A percentile compares a stretch with the other conserved stretches of the same genome.
Conservation (phyloP, 1,284 basidiomycete species). For the Mycocalia duriaeana region DNA sequence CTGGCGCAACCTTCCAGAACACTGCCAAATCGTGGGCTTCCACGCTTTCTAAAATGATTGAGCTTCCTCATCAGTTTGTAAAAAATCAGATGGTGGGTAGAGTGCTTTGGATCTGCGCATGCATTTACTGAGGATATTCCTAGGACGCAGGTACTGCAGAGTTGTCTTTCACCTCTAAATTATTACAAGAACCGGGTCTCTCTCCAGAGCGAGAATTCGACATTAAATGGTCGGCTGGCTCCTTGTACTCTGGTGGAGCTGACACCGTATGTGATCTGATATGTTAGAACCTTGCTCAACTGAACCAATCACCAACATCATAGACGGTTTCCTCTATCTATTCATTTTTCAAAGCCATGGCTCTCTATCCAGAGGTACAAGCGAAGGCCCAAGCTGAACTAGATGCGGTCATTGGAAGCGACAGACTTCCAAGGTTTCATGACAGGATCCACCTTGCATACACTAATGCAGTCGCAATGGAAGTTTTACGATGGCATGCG, state of each 20-base stretch:
- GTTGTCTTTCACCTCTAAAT: constrained; percentile 25
- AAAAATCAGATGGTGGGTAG: constrained; percentile 42
- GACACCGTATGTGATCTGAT: constrained; percentile 23
- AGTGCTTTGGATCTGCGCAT: not conserved
- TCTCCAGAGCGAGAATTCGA: constrained; percentile 22
- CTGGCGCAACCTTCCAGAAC: constrained; percentile 45
- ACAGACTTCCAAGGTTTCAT: constrained; percentile 44
- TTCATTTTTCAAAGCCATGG: constrained; percentile 37
- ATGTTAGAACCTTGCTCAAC: not conserved
- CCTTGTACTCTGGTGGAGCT: constrained; percentile 30
- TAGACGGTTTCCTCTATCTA: constrained; percentile 36
- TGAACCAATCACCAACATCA: not conserved
- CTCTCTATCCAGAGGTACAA: constrained; percentile 36
- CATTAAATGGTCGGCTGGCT: constrained; percentile 34
- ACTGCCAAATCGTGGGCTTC: constrained; percentile 35
- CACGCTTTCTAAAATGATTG: constrained; percentile 34
- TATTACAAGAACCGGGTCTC: constrained; percentile 21
- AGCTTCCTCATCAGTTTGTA: constrained; percentile 38
- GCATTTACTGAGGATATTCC: not conserved
- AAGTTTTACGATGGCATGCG: constrained; percentile 30
- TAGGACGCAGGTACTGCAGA: constrained; percentile 28
- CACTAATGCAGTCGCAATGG: constrained; percentile 39
- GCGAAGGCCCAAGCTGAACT: constrained; percentile 48
- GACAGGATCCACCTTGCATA: constrained; percentile 49
- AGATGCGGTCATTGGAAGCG: constrained; percentile 43